phyloP scores from a whole-genome alignment of 192 early-diverging fungal species.

The Backusella circina region DNA sequence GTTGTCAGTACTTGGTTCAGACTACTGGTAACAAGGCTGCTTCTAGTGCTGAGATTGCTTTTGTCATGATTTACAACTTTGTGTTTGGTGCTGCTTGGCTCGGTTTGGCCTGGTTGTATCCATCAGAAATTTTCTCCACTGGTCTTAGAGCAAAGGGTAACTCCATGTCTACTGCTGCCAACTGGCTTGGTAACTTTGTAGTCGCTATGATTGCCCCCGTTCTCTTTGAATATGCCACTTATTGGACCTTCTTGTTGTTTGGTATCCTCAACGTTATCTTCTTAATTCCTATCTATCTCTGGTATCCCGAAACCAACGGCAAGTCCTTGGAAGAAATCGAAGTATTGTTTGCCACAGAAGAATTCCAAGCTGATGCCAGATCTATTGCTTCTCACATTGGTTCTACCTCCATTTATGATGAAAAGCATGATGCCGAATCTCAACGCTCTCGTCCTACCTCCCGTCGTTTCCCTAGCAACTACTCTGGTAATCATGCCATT shows the following conservation, averaged over 20 bases:
- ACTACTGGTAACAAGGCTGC: slow-evolving; percentile 13
- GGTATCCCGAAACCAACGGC: slow-evolving; percentile 85
- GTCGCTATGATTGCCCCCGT: slow-evolving; percentile 66
- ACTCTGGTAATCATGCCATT: slow-evolving; percentile 14
- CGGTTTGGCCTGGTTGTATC: slow-evolving; percentile 78
- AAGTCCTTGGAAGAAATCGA: slow-evolving; percentile 63
- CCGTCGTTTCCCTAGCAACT: slow-evolving; percentile 20
- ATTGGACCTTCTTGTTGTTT: slow-evolving; percentile 58
- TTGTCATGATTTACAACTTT: slow-evolving; percentile 63
- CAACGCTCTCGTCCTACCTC: slow-evolving; percentile 14
- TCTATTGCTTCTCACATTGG: slow-evolving; percentile 30
- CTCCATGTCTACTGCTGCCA: slow-evolving; percentile 67
- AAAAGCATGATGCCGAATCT: slow-evolving; percentile 27
- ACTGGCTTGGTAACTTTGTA: slow-evolving; percentile 79
- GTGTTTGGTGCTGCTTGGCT: slow-evolving; percentile 78
- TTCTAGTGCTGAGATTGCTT: slow-evolving; percentile 39
- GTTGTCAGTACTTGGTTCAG: slow-evolving; percentile 18
- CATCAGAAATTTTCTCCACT: slow-evolving; percentile 79
- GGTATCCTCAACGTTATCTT: slow-evolving; percentile 49
- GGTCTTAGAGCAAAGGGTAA: slow-evolving; percentile 75
- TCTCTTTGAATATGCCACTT: slow-evolving; percentile 54
- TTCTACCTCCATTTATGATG: slow-evolving; percentile 19
- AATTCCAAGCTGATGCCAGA: slow-evolving; percentile 26
- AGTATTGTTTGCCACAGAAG: slow-evolving; percentile 28
- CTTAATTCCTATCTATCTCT: slow-evolving; percentile 53